Conservation (phyloP, 2,329 filamentous ascomycete species). For the Aspergillus caelatus region DNA sequence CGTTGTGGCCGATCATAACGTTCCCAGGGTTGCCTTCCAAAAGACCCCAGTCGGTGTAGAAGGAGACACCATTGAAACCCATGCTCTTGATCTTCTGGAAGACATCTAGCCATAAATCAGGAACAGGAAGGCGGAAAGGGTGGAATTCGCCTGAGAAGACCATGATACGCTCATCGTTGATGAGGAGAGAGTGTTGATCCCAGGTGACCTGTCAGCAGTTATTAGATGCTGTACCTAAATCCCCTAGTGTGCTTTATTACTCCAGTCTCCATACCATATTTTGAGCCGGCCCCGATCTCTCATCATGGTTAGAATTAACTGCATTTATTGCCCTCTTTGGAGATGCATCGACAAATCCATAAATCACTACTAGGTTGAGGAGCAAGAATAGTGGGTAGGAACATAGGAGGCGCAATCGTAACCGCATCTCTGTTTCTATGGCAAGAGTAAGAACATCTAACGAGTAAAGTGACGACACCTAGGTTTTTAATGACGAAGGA, state of each 20-base stretch:
- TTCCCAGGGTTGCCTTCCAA: conserved; percentile 67
- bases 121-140: conserved; percentile 64
- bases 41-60: conserved; percentile 47
- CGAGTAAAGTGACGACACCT: neutral
- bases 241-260: neutral
- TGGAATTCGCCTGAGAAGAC: conserved; percentile 74
- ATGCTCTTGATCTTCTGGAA: conserved; percentile 80
- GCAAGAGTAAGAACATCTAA: neutral
- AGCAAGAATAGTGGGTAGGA: neutral
- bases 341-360: neutral
- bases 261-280: neutral
- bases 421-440: neutral
- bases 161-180: conserved; percentile 68
- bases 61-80: conserved; percentile 75
- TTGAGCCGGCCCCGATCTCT: neutral
- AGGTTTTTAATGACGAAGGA: neutral
- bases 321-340: neutral
- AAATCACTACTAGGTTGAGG: neutral
- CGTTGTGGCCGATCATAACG: conserved; percentile 61
- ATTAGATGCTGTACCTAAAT: neutral
- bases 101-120: conserved; percentile 67
- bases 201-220: neutral
- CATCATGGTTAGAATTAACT: neutral
- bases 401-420: neutral
- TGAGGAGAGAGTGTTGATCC: conserved; percentile 23